Conservation (phyloP, 1,284 basidiomycete species). For the Rhodofomes roseus region DNA sequence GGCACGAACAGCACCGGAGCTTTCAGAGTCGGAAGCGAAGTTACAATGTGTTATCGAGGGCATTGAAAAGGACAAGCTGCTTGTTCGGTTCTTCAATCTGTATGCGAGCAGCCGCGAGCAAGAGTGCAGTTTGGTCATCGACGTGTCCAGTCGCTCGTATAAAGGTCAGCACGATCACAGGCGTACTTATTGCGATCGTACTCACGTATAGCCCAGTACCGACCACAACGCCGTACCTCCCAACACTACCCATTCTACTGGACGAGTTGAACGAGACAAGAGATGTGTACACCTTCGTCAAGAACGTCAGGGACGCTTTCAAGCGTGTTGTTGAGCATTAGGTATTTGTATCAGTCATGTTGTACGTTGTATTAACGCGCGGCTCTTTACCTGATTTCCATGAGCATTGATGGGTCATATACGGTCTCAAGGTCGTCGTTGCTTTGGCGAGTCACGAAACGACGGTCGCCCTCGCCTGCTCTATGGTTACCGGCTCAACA, state of each 20-base stretch:
- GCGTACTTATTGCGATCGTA: too few relatives aligned
- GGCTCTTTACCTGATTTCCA: neutral
- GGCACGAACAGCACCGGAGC: constrained; percentile 51
- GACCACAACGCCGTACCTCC: constrained; percentile 63
- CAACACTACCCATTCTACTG: constrained; percentile 57
- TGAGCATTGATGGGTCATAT: too few relatives aligned
- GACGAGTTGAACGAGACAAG: constrained; percentile 60
- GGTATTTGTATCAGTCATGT: neutral
- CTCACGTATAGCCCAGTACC: constrained; percentile 42
- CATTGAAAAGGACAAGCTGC: constrained; percentile 65
- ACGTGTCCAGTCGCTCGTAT: constrained; percentile 60
- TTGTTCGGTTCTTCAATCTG: constrained; percentile 70
- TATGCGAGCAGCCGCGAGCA: constrained; percentile 51
- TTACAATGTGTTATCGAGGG: constrained; percentile 73
- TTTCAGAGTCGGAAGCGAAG: constrained; percentile 53
- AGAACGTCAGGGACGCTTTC: constrained; percentile 46
- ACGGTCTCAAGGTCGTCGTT: too few relatives aligned
- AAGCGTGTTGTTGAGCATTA: neutral
- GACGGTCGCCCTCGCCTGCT: too few relatives aligned
- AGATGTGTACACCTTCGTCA: constrained; percentile 63
- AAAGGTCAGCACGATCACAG: constrained; percentile 44
- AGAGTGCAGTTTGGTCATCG: constrained; percentile 76
- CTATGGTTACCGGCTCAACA: too few relatives aligned
- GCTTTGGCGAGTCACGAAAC: too few relatives aligned
- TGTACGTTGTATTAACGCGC: neutral